Conservation (phyloP, 2,329 filamentous ascomycete genomes). For the Fusarium piperis region DNA sequence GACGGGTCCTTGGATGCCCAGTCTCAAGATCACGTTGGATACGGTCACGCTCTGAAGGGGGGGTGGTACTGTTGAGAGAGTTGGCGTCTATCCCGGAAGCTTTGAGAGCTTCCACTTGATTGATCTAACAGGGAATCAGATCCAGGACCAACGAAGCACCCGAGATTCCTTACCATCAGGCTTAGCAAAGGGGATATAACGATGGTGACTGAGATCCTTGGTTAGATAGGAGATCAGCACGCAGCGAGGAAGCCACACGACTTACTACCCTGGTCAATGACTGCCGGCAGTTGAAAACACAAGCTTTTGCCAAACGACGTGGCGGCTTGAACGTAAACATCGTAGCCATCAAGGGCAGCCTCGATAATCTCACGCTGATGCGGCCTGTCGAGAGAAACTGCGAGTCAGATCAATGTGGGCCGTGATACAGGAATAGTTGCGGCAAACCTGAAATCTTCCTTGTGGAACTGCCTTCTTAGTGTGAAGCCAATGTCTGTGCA, state of each 20-base stretch:
- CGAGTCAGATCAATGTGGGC: background rate
- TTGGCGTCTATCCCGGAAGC: conserved; percentile 80
- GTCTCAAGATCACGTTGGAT: conserved; percentile 87
- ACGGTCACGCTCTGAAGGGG: conserved; percentile 67
- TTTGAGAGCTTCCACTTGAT: conserved; percentile 86
- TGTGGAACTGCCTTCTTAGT: conserved; percentile 77
- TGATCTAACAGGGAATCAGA: conserved; percentile 67
- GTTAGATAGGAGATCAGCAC: conserved; percentile 19
- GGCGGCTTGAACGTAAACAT: conserved; percentile 93
- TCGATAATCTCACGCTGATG: conserved; percentile 88
- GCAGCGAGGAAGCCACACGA: conserved; percentile 33
- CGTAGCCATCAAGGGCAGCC: conserved; percentile 81
- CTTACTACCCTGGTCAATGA: conserved; percentile 86
- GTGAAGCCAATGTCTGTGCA: conserved; percentile 78
- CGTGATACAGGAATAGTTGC: background rate
- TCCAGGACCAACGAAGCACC: background rate
- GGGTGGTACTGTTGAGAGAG: conserved; percentile 87
- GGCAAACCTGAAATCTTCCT: conserved; percentile 74
- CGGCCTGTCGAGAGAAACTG: conserved; percentile 64
- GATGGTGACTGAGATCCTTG: conserved; percentile 73
- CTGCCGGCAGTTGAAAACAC: conserved; percentile 91
- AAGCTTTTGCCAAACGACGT: conserved; percentile 93
- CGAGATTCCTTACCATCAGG: conserved; percentile 74
- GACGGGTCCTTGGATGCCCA: conserved; percentile 82
- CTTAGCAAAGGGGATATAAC: conserved; percentile 90